These are phyloP conservation scores for Penicillium corylophilum DNA, from an alignment of 2,329 filamentous ascomycete genomes.

Conservation along the genomic window DNA sequence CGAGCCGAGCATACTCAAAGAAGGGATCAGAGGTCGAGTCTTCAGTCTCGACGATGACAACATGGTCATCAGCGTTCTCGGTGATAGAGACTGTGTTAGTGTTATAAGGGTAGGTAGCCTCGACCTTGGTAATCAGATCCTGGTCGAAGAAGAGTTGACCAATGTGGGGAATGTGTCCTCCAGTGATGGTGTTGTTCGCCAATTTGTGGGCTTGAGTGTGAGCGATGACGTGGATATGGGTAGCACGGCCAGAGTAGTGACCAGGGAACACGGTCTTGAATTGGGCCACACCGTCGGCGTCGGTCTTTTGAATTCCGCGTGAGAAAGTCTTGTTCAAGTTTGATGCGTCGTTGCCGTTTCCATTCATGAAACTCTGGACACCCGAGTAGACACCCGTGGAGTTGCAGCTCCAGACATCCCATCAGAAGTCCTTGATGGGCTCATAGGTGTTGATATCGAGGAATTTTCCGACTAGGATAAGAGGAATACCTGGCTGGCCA, in stretches of 20 bases:
- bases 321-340: conserved; percentile 43
- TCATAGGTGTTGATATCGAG: conserved; percentile 43
- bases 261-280: conserved; percentile 47
- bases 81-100: conserved; percentile 33
- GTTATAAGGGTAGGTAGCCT: conserved; percentile 40
- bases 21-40: conserved; percentile 3
- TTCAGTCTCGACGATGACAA: conserved; percentile 30
- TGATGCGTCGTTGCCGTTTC: conserved; percentile 23
- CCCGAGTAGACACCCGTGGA: conserved; percentile 22
- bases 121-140: conserved; percentile 51
- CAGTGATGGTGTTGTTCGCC: conserved; percentile 40
- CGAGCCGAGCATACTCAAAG: neutral
- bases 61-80: conserved; percentile 41
- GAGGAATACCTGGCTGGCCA: conserved; percentile 34
- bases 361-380: conserved; percentile 26
- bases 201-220: conserved; percentile 32
- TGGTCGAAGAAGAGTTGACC: conserved; percentile 63
- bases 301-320: conserved; percentile 45
- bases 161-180: conserved; percentile 55
- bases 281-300: conserved; percentile 42
- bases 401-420: conserved; percentile 42
- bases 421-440: conserved; percentile 33
- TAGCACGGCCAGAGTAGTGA: conserved; percentile 42
- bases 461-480: conserved; percentile 42
- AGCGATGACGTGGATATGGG: conserved; percentile 32